Conservation (phyloP, 2,329 filamentous ascomycete species). For the Cadophora luteo-olivacea region DNA sequence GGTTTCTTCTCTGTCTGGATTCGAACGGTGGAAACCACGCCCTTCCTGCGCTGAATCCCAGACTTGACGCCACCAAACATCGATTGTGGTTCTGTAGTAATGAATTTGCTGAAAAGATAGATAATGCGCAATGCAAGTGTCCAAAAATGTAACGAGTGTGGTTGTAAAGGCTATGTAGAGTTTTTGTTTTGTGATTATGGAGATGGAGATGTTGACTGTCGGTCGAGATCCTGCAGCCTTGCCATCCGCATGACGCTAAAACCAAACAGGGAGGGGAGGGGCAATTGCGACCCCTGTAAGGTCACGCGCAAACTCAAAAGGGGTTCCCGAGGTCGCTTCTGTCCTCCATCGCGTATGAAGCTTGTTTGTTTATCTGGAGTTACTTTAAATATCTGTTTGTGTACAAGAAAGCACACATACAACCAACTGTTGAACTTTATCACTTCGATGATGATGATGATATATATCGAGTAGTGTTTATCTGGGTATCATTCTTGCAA, state of each 20-base stretch:
- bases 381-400: neutral
- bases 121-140: neutral
- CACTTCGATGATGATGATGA: neutral
- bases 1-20: slow-evolving; percentile 13
- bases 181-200: neutral
- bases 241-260: slow-evolving; percentile 10
- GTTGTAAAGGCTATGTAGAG: neutral
- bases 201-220: slow-evolving; percentile 1
- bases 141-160: slow-evolving; percentile 12
- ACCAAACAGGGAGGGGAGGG: neutral
- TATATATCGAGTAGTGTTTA: neutral
- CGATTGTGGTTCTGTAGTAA: neutral
- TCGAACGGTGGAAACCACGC: slow-evolving; percentile 5
- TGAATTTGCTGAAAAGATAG: neutral
- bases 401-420: no score
- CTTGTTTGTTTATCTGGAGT: neutral
- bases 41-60: slow-evolving; percentile 11
- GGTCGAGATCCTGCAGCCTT: slow-evolving; percentile 7
- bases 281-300: neutral
- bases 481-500: slow-evolving; percentile 25
- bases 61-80: slow-evolving; percentile 19
- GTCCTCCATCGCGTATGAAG: no score
- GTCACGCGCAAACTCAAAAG: neutral
- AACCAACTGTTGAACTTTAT: no score
- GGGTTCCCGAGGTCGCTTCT: neutral